These are phyloP conservation scores for Diaporthe eres DNA, from an alignment of 2,329 filamentous ascomycete species.

Conservation along the genomic window DNA sequence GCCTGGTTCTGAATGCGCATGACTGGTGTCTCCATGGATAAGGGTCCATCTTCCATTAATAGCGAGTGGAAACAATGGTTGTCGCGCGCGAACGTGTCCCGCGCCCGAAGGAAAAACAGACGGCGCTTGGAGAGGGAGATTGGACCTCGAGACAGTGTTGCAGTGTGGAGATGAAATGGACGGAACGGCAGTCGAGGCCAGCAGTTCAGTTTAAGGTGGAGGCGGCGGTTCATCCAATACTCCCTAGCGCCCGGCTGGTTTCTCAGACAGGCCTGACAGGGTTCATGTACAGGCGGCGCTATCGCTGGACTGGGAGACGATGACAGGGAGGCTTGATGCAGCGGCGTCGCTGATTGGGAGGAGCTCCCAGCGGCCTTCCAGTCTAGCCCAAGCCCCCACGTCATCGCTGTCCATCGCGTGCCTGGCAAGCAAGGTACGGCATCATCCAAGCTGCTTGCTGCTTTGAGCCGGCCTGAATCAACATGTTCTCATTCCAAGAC, in stretches of 20 bases:
- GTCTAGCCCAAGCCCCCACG: slow-evolving; percentile 19
- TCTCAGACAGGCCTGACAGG: slow-evolving; percentile 28
- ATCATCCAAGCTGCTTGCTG: not conserved
- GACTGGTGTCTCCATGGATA: not conserved
- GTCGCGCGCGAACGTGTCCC: slow-evolving; percentile 9
- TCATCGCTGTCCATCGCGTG: slow-evolving; percentile 31
- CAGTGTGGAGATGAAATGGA: slow-evolving; percentile 13
- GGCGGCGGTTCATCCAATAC: slow-evolving; percentile 31
- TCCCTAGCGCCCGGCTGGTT: not conserved
- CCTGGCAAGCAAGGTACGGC: not conserved
- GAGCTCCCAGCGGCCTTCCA: not conserved
- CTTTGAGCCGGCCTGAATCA: not conserved
- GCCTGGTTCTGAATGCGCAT: not conserved
- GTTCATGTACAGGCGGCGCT: slow-evolving; percentile 23
- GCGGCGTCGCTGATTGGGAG: slow-evolving; percentile 14
- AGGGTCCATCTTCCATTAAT: not conserved
- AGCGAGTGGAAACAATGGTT: not conserved
- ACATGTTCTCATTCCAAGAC: slow-evolving; percentile 9
- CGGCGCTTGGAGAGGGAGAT: slow-evolving; percentile 15
- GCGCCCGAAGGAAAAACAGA: not conserved
- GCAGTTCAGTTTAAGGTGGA: not conserved
- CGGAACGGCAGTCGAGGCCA: slow-evolving; percentile 5
- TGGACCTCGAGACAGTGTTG: not conserved
- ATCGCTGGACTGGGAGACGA: not conserved
- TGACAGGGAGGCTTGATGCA: not conserved